Conservation (phyloP, 2,329 filamentous ascomycete genomes). For the Apiospora aurea region DNA sequence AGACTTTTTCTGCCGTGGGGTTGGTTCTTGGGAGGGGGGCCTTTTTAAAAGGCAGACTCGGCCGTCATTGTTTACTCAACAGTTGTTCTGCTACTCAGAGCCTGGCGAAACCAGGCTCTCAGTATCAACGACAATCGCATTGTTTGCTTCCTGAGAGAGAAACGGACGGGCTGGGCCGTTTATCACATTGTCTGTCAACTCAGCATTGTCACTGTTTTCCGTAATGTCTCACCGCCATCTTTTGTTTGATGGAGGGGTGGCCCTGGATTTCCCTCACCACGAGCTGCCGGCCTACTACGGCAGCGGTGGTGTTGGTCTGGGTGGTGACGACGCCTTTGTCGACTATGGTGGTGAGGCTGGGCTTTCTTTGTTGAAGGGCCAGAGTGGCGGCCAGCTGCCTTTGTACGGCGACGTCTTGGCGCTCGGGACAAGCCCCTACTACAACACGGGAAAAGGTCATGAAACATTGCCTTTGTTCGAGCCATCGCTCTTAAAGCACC, state of each 20-base stretch:
- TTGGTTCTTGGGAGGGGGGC: not conserved
- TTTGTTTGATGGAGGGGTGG: not conserved
- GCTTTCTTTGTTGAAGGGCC: not conserved
- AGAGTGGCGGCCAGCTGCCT: not conserved
- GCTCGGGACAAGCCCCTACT: not conserved
- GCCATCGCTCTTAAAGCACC: not conserved
- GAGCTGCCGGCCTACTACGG: not conserved
- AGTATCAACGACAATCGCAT: not conserved
- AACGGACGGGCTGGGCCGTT: conserved; percentile 8
- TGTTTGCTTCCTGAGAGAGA: not conserved
- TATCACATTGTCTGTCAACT: not conserved
- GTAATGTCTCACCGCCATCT: not conserved
- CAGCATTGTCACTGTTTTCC: not conserved
- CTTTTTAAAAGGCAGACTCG: not conserved
- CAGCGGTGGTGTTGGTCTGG: not conserved
- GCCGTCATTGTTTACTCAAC: not conserved
- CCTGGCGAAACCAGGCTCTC: not conserved
- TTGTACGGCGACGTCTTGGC: not conserved
- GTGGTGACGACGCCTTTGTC: conserved; percentile 3
- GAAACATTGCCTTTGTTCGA: conserved; percentile 2
- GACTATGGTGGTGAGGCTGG: not conserved
- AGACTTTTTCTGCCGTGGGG: not conserved
- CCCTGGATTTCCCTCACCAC: not conserved
- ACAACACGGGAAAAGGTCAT: not conserved
- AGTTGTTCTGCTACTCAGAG: not conserved